A percentile compares a stretch with the other conserved stretches of the same genome.
Conservation (phyloP, 73 alveolate species). For the Stentor roeselii region DNA sequence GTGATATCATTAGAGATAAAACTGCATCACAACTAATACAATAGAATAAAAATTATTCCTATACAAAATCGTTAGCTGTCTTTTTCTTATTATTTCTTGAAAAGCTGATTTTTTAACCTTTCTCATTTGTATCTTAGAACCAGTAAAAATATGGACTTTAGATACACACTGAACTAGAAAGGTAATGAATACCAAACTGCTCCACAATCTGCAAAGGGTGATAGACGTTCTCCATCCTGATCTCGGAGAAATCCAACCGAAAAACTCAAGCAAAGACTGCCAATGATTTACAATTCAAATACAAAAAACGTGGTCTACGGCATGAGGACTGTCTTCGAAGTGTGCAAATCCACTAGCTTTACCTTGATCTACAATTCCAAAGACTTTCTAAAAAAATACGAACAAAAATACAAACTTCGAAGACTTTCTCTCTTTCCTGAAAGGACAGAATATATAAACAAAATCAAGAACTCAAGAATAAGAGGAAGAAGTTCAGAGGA, state of each 20-base stretch:
- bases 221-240: neutral
- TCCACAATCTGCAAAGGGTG: neutral
- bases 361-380: neutral
- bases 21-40: no score
- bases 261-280: neutral
- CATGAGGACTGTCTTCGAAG: neutral
- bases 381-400: neutral
- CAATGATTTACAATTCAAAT: neutral
- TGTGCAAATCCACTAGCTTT: neutral
- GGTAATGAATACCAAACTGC: neutral
- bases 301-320: neutral
- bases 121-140: neutral
- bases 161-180: neutral
- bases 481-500: slow-evolving; percentile 7
- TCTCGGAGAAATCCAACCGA: neutral
- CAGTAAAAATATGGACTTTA: no score
- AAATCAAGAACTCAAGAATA: neutral
- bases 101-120: neutral
- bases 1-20: no score
- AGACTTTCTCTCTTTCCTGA: neutral
- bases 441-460: neutral
- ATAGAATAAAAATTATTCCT: no score
- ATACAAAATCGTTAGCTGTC: no score
- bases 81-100: no score
- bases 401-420: neutral